Percentiles rank a stretch among this genome's conserved stretches.
Conservation (phyloP, 257 asterid genomes). For the Rubia yunnanensis region DNA sequence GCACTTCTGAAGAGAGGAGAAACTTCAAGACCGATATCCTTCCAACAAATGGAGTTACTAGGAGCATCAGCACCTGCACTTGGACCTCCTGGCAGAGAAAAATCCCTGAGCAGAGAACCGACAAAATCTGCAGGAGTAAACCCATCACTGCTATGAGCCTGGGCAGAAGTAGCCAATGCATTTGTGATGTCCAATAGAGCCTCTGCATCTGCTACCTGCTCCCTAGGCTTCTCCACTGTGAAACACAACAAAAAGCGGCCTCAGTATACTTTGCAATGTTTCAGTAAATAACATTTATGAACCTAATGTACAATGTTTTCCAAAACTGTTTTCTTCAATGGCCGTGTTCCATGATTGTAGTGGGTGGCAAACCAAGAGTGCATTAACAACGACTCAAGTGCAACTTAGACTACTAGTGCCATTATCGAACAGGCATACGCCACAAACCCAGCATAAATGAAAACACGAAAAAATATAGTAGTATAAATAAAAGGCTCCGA, state of each 20-base stretch:
- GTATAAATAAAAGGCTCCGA: neutral
- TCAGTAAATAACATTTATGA: neutral
- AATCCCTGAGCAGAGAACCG: conserved; percentile 58
- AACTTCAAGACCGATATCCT: conserved; percentile 54
- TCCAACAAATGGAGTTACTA: conserved; percentile 49
- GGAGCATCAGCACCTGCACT: conserved; percentile 37
- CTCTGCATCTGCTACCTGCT: conserved; percentile 95
- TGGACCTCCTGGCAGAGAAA: conserved; percentile 45
- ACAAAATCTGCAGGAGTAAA: conserved; percentile 72
- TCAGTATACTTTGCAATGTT: too few species aligned
- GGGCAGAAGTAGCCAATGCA: conserved; percentile 76
- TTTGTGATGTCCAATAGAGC: conserved; percentile 79
- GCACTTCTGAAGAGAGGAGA: conserved; percentile 58
- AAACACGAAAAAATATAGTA: neutral
- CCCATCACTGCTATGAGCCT: conserved; percentile 62
- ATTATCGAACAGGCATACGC: neutral
- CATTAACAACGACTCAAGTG: neutral
- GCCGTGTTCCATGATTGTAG: too few species aligned
- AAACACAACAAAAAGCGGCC: neutral
- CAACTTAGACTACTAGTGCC: neutral
- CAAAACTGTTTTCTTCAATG: neutral
- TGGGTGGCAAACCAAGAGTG: neutral
- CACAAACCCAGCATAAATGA: neutral
- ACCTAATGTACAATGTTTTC: too few species aligned
- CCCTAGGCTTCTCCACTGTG: conserved; percentile 79